Evolutionary conservation across 495 filamentous ascomycete genomes (phyloP).

Genomic region (Penicillium cosmopolitanum): DNA sequence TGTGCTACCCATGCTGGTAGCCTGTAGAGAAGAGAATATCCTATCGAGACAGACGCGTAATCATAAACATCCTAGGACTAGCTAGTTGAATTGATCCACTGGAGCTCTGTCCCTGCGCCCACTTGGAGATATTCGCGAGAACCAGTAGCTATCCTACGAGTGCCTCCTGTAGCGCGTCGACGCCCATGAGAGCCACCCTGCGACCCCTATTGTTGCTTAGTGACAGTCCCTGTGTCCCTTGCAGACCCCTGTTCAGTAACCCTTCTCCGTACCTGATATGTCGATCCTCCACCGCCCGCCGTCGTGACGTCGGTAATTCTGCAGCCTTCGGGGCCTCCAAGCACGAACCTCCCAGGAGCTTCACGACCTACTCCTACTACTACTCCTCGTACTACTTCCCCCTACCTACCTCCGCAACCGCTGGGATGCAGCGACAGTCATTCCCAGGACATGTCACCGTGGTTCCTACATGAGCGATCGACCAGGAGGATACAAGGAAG

Average conservation of each 20-base stretch:
- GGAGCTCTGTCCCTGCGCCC: too few species aligned
- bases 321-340: slow-evolving; percentile 9
- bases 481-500: slow-evolving; percentile 33
- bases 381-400: background rate
- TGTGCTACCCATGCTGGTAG: slow-evolving; percentile 45
- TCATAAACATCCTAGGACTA: too few species aligned
- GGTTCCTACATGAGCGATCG: slow-evolving; percentile 25
- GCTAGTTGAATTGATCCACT: too few species aligned
- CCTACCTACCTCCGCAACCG: background rate
- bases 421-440: slow-evolving; percentile 13
- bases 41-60: background rate
- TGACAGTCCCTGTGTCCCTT: background rate
- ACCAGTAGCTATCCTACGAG: too few species aligned
- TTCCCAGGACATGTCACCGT: slow-evolving; percentile 31
- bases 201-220: background rate
- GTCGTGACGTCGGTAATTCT: slow-evolving; percentile 32
- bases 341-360: background rate
- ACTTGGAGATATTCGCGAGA: too few species aligned
- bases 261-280: slow-evolving; percentile 10
- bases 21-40: slow-evolving; percentile 47
- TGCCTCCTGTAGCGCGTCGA: too few species aligned
- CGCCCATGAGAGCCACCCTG: too few species aligned
- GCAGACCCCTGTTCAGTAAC: background rate
- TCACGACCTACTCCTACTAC: background rate
- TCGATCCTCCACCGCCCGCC: slow-evolving; percentile 21